Percentiles rank a stretch among this genome's conserved stretches.
phyloP scores from a whole-genome alignment of 192 early-diverging fungal species.

The Diversispora epigaea region DNA sequence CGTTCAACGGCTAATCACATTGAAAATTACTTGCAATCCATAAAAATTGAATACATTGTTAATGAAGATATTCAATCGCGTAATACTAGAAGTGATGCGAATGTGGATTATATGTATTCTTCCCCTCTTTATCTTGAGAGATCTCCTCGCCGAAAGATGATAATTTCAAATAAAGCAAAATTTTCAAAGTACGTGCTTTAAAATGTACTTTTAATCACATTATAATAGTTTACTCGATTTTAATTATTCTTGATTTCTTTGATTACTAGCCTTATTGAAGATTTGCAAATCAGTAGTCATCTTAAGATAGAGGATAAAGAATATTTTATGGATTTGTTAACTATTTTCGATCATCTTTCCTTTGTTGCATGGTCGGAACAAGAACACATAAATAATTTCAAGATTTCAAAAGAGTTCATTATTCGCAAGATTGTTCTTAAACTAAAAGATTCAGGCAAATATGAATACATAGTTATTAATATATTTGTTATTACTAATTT shows the following conservation, averaged over 20 bases:
- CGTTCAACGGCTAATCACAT: neutral
- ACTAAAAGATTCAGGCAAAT: neutral
- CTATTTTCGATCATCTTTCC: neutral
- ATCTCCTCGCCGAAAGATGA: neutral
- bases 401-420: neutral
- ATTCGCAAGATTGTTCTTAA: neutral
- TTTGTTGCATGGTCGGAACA: neutral
- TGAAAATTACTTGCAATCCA: neutral
- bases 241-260: neutral
- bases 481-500: no score
- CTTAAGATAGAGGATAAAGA: neutral
- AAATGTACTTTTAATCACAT: neutral
- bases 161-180: neutral
- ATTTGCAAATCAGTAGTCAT: neutral
- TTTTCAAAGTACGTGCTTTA: neutral
- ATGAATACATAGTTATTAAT: neutral
- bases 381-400: neutral
- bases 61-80: no score
- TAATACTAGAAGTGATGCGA: neutral
- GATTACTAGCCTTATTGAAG: neutral
- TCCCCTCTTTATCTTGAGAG: neutral
- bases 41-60: no score
- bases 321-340: neutral
- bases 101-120: conserved; percentile 6
- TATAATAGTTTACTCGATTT: neutral